Evolutionary conservation across 2,329 filamentous ascomycete species (phyloP).

Genomic region (Alternaria rosae): DNA sequence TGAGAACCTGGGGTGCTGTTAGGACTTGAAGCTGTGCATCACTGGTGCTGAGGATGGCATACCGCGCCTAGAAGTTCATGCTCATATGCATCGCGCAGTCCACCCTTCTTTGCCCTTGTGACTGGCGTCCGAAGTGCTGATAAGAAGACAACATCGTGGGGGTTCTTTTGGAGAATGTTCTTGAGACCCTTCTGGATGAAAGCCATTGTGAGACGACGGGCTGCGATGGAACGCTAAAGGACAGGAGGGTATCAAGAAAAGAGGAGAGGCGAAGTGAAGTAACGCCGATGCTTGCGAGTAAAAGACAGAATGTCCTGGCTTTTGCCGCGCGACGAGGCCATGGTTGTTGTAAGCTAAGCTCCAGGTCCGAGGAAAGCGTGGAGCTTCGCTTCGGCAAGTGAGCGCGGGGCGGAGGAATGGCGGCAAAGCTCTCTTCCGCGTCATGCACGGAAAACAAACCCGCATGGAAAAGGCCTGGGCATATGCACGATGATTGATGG

Average conservation of each 20-base stretch:
- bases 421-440: slow-evolving; percentile 38
- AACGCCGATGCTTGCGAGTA: slow-evolving; percentile 1
- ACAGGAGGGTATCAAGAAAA: slow-evolving; percentile 10
- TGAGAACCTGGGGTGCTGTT: slow-evolving; percentile 55
- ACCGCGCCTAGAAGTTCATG: slow-evolving; percentile 81
- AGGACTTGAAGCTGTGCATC: slow-evolving; percentile 45
- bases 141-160: slow-evolving; percentile 85
- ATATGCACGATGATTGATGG: not conserved
- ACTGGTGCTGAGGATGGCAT: slow-evolving; percentile 36
- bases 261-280: not conserved
- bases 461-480: slow-evolving; percentile 17
- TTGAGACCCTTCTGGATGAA: slow-evolving; percentile 69
- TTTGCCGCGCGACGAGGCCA: slow-evolving; percentile 27
- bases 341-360: slow-evolving; percentile 33
- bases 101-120: slow-evolving; percentile 82
- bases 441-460: slow-evolving; percentile 23
- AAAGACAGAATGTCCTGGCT: slow-evolving; percentile 7
- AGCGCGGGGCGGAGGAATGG: slow-evolving; percentile 33
- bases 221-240: slow-evolving; percentile 22
- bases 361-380: slow-evolving; percentile 27
- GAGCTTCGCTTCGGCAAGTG: slow-evolving; percentile 47
- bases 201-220: slow-evolving; percentile 47
- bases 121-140: slow-evolving; percentile 90
- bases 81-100: slow-evolving; percentile 86
- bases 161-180: slow-evolving; percentile 77